A percentile compares a stretch with the other conserved stretches of the same genome.
Conservation (phyloP, 2,329 filamentous ascomycete genomes). For the Neofusicoccum sp. region DNA sequence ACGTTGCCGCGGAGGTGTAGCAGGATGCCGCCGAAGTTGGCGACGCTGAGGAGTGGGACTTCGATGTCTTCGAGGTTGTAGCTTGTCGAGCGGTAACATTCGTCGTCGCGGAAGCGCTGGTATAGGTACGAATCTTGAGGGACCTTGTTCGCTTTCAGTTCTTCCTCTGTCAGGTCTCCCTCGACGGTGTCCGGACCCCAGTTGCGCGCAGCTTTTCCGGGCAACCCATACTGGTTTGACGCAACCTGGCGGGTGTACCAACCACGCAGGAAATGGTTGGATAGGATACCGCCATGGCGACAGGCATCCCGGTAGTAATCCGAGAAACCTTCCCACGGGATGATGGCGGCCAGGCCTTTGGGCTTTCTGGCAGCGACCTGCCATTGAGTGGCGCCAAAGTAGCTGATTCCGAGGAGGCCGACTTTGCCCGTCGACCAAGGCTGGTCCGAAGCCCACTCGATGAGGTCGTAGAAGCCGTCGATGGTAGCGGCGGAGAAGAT, state of each 20-base stretch:
- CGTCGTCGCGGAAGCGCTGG: conserved; percentile 63
- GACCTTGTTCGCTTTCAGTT: conserved; percentile 52
- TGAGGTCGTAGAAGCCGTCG: conserved; percentile 53
- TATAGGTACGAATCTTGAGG: conserved; percentile 38
- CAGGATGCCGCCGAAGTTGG: conserved; percentile 71
- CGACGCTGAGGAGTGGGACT: conserved; percentile 67
- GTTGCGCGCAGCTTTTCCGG: conserved; percentile 52
- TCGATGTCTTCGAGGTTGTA: conserved; percentile 68
- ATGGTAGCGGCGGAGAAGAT: conserved; percentile 54
- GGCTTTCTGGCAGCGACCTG: conserved; percentile 52
- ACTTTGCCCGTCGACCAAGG: conserved; percentile 54
- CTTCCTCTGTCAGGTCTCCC: conserved; percentile 59
- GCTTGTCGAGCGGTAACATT: conserved; percentile 67
- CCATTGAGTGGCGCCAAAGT: conserved; percentile 55
- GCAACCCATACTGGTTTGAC: conserved; percentile 67
- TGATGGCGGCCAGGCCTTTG: conserved; percentile 45
- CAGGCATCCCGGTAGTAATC: conserved; percentile 61
- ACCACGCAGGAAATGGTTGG: conserved; percentile 50
- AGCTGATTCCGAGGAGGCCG: conserved; percentile 52
- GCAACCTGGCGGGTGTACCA: conserved; percentile 71
- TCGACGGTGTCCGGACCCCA: conserved; percentile 62
- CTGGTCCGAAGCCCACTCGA: conserved; percentile 55
- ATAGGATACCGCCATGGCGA: conserved; percentile 64
- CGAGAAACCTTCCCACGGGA: conserved; percentile 58
- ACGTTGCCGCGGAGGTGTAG: conserved; percentile 71